Evolutionary conservation across 1,284 basidiomycete species (phyloP), one percentile per base, ranked within the genome.

Genomic region (Ustilago crameri): DNA sequence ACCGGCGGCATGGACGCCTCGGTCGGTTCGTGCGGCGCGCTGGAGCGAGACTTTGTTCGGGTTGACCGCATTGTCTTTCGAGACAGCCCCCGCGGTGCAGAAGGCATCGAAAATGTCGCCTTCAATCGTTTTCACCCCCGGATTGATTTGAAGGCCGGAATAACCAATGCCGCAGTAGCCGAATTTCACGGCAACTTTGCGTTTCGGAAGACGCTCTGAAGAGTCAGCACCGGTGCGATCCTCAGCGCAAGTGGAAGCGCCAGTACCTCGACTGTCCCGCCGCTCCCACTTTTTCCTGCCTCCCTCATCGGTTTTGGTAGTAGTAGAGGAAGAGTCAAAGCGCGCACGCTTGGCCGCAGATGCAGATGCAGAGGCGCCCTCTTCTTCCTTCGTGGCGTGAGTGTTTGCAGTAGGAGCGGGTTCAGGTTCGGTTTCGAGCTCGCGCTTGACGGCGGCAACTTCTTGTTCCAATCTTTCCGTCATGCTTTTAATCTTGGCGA

Each of bases 1-100:
- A 12, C 95, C 93, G 8, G 94, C 95, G 5, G 96, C 96, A 81
- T 98, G 95, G 5, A 99, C 96, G 18, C 96, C 96, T 1, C 95
- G 92, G 83, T 99, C 96, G 0, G 96, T 99, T 2, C 96, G 87
- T 7, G 96, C 96, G 2, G 95, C 93, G 37, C 96, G 89, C 43
- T 90, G 90, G 14, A 98, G 88, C 47, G 88, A 89, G 51, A 95
- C 93, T 86, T 98, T 98, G 49, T 89, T 88, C 26, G 93, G 92
- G 84, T 97, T 91, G 65, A 92, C 89, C 0, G 94, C 90, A 79
- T 99, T 99, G 80, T 97, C 95, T 59, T 90, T 86, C 35, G 92
- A 95, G 10, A 99, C 91, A 4, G 93, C 94, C 8, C 95, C 95
- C 5, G 91, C 91, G 73, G 90, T 90, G 38, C 94, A 90, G 57